Base-by-base conservation (phyloP, 225 moss, liverwort and hornwort species). In the Straminergon stramineum region DNA sequence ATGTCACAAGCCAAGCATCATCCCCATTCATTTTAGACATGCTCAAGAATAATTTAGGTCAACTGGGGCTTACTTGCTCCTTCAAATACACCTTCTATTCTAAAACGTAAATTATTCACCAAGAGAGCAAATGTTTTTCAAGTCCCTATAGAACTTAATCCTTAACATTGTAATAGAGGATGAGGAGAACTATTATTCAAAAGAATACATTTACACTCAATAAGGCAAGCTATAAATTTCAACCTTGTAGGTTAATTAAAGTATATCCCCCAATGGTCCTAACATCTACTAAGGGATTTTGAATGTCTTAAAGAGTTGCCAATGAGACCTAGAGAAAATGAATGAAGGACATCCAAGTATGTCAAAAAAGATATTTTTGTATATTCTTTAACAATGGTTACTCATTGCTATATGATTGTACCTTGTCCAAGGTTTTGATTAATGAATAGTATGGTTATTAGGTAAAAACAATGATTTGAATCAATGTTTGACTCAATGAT, bases 31-130 rank as follows among this genome's bases (percentile, higher is more conserved):
- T 37, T 55, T 4, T 56, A n/a, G 15, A 35, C 1, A 0, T 3
- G 1, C 11, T 56, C 7, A 26, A 37, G 11, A 56, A 56, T 57
- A 56, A 10, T 79, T 76, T 24, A n/a, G 35, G 7, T 57, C 0
- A 17, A 35, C 57, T 24, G n/a, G 10, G 56, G 7, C 1, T 17
- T 56, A 52, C 17, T n/a, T 26, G 4, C 37, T 56, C 56, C 15
- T 16, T 79, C 56, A 35, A 56, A 26, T 79, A 24, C 11, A 52
- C 10, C 15, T 57, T n/a, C 10, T n/a, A 79, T n/a, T n/a, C 11
- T 37, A 11, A 57, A 57, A 11, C 2, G 1, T 3, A 10, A 0
- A 56, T 24, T 11, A 37, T 23, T 8, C 10, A 35, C 3, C 0
- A 35, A 55, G 3, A 10, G 0, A 4, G 4, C 6, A 56, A 55